Percentiles rank a stretch among this genome's conserved stretches.
These are phyloP conservation scores for Cudoniella acicularis DNA, from an alignment of 495 filamentous ascomycete species.

Conservation along the genomic window DNA sequence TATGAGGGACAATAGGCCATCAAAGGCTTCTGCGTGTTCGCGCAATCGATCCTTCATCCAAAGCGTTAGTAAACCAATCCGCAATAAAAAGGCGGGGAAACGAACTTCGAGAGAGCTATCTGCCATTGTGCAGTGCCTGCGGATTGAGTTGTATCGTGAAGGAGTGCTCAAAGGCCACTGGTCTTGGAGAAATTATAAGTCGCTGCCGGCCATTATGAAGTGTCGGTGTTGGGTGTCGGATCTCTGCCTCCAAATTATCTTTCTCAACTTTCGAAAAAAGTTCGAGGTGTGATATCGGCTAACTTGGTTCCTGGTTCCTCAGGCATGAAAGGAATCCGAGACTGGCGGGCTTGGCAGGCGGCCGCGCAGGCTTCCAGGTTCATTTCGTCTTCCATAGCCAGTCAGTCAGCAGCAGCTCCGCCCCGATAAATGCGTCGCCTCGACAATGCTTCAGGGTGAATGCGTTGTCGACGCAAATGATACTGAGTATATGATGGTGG, in stretches of 20 bases:
- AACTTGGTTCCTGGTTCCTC: background rate
- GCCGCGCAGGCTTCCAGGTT: too few species aligned
- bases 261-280: background rate
- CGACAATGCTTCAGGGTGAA: background rate
- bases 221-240: too few species aligned
- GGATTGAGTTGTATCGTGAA: background rate
- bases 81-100: constrained; percentile 20
- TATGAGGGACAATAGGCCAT: constrained; percentile 87
- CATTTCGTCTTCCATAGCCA: too few species aligned
- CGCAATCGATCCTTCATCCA: constrained; percentile 70
- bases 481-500: too few species aligned
- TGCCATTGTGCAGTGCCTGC: constrained; percentile 13
- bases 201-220: too few species aligned
- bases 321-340: too few species aligned
- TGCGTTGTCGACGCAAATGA: too few species aligned
- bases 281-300: background rate
- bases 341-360: too few species aligned
- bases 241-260: too few species aligned
- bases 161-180: too few species aligned
- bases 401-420: background rate
- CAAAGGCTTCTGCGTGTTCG: constrained; percentile 81
- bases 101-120: constrained; percentile 22
- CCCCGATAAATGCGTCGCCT: background rate
- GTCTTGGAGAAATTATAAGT: too few species aligned
- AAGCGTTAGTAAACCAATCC: constrained; percentile 11